Evolutionary conservation across 352 stramenopile species (phyloP).

Genomic region (Globisporangium splendens): DNA sequence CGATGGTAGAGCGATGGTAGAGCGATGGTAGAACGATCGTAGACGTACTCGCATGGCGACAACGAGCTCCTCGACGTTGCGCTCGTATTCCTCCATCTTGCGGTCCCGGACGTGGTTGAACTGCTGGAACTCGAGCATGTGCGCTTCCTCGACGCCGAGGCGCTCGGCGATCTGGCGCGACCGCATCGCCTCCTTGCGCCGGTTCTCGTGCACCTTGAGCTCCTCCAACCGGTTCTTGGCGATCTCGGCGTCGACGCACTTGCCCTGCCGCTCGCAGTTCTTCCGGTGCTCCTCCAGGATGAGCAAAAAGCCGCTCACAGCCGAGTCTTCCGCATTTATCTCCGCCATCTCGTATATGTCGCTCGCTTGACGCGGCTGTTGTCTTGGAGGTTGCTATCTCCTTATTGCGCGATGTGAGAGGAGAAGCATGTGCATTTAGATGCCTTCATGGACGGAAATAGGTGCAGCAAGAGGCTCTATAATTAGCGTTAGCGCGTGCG

Average conservation of each 20-base stretch:
- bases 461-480: too few species aligned
- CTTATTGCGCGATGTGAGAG: background rate
- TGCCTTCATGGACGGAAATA: too few species aligned
- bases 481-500: too few species aligned
- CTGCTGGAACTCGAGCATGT: conserved; percentile 98
- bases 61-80: conserved; percentile 89
- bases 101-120: conserved; percentile 96
- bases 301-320: conserved; percentile 82
- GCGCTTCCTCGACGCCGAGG: conserved; percentile 94
- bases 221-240: conserved; percentile 96
- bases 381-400: too few species aligned
- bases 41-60: conserved; percentile 78
- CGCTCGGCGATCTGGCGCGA: conserved; percentile 93
- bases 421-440: too few species aligned
- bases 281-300: conserved; percentile 95
- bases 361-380: background rate
- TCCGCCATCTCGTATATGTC: conserved; percentile 17
- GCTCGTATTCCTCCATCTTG: conserved; percentile 95
- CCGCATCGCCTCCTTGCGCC: conserved; percentile 93
- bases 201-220: conserved; percentile 95
- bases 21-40: too few species aligned
- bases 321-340: conserved; percentile 71
- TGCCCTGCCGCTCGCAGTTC: conserved; percentile 96
- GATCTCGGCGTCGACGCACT: conserved; percentile 97
- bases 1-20: too few species aligned